Base-by-base conservation (phyloP, 768 basidiomycete species). In the Hericium coralloides region DNA sequence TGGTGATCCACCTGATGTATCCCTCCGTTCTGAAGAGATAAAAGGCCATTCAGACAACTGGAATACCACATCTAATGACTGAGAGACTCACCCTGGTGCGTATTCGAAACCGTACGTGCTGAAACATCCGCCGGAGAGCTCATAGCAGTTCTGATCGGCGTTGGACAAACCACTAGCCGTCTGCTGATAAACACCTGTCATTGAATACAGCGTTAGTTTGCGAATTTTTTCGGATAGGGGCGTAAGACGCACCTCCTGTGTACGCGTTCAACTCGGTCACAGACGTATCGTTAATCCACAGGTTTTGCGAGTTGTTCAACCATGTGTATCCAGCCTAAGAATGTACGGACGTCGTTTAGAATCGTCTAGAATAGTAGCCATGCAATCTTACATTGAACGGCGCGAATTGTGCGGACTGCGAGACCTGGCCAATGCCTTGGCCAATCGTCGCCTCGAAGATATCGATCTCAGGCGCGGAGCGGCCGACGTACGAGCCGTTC, bases 401-500 rank as follows among this genome's bases (percentile, higher is more conserved):
- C 61, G 82, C 86, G 83, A 84, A 89, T 69, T 95, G 92, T 23
- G 81, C 88, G 14, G 85, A 88, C 67, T 94, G 91, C 12, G 90
- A 92, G 17, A 95, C 91, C 58, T 82, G 76, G 12, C 77, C 80
- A 2, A 50, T 9, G 26, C 49, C 49, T 3, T 15, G 18, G 59
- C 70, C 79, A 62, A 79, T 79, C 71, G 88, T 84, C 7, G 92
- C 92, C 72, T 95, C 94, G 57, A 95, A 85, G 49, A 95, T 68
- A 68, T 95, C 94, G 52, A 95, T 94, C 69, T 95, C 92, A 1
- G 93, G 93, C 4, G 93, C 90, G 3, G 86, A 70, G 20, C 94
- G 76, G 1, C 92, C 94, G 2, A 89, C 71, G 55, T 62, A 94
- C 2, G 84, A 77, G 31, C 92, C 92, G 61, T 95, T 89, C 0